Conservation (phyloP, 495 filamentous ascomycete species). For the Penicillium simplicissimum region DNA sequence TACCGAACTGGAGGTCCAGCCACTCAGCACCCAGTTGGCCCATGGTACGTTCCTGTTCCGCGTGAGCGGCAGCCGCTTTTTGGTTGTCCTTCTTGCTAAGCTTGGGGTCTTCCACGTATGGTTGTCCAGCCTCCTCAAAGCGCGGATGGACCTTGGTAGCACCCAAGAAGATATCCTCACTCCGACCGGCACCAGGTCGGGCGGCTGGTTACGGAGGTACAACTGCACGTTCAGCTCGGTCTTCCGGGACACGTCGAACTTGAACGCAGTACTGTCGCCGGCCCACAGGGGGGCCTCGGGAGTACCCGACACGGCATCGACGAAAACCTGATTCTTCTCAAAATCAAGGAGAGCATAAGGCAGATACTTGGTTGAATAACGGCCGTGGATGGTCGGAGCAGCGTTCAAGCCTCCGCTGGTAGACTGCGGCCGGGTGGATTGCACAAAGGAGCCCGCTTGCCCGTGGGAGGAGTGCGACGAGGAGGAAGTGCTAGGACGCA, state of each 20-base stretch:
- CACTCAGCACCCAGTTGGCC: constrained; percentile 85
- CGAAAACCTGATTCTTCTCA: constrained; percentile 98
- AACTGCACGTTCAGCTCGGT: constrained; percentile 87
- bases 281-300: constrained; percentile 96
- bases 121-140: constrained; percentile 73
- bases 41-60: constrained; percentile 60
- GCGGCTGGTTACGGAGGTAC: constrained; percentile 93
- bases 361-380: constrained; percentile 77
- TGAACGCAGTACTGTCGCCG: constrained; percentile 95
- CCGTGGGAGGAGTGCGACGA: constrained; percentile 59
- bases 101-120: constrained; percentile 76
- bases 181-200: constrained; percentile 77
- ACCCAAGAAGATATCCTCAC: constrained; percentile 95
- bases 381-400: constrained; percentile 89
- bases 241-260: constrained; percentile 95
- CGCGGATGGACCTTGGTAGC: constrained; percentile 82
- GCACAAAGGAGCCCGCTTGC: constrained; percentile 63
- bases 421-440: constrained; percentile 69
- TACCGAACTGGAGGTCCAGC: constrained; percentile 84
- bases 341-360: constrained; percentile 94
- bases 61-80: constrained; percentile 69
- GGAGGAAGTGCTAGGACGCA: constrained; percentile 71
- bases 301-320: constrained; percentile 92
- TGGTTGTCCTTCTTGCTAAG: constrained; percentile 89
- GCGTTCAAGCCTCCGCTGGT: constrained; percentile 79